Conservation (phyloP, 1,284 basidiomycete species). For the Naganishia liquefaciens region DNA sequence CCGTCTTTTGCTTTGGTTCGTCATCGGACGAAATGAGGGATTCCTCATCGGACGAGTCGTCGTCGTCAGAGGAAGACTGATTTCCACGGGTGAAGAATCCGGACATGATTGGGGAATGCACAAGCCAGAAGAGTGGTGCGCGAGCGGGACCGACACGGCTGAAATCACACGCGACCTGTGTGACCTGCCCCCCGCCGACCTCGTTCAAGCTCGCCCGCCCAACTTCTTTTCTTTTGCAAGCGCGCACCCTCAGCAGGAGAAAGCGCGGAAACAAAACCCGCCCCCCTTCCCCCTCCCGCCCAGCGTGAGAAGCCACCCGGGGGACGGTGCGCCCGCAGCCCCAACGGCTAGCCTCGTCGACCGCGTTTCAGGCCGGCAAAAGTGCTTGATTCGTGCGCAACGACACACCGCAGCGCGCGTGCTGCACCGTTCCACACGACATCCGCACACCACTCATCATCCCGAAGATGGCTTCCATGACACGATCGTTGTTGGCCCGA, state of each 20-base stretch:
- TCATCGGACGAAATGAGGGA: slow-evolving; percentile 45
- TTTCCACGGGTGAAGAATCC: slow-evolving; percentile 32
- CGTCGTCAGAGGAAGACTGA: slow-evolving; percentile 42
- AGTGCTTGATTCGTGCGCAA: neutral
- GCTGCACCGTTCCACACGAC: neutral
- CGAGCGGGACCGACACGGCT: slow-evolving; percentile 2
- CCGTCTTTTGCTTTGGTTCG: slow-evolving; percentile 39
- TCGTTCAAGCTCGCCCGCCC: neutral
- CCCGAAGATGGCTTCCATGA: slow-evolving; percentile 49
- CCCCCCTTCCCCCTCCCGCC: slow-evolving; percentile 1
- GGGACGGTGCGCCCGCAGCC: neutral
- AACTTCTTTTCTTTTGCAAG: slow-evolving; percentile 3
- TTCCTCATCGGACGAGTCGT: slow-evolving; percentile 50
- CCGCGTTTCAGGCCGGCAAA: slow-evolving; percentile 26
- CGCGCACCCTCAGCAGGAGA: neutral
- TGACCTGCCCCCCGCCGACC: too few relatives aligned
- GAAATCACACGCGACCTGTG: neutral
- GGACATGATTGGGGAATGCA: slow-evolving; percentile 18
- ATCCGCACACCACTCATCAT: slow-evolving; percentile 7
- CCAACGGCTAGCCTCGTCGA: neutral
- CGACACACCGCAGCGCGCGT: neutral
- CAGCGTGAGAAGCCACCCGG: neutral
- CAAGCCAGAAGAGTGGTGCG: neutral
- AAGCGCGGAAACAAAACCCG: too few relatives aligned
- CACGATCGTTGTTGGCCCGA: slow-evolving; percentile 46